Evolutionary conservation across 2,329 filamentous ascomycete genomes (phyloP).

Genomic region (Fulvia fulva): DNA sequence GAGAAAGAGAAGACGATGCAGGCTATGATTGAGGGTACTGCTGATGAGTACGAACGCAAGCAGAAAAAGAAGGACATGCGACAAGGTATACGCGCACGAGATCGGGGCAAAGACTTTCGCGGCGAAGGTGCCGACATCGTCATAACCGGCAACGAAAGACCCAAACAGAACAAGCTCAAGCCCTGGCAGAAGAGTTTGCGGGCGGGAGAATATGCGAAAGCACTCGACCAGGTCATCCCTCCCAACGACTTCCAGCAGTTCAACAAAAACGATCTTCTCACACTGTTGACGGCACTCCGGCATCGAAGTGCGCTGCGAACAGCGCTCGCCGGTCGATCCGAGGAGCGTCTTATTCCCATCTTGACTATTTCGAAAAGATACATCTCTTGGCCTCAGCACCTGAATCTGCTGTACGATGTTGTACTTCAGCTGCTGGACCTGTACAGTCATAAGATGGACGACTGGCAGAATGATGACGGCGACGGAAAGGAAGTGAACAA

Average conservation of each 20-base stretch:
- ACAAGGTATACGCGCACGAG: constrained; percentile 58
- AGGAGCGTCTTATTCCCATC: constrained; percentile 74
- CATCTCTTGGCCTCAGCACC: constrained; percentile 77
- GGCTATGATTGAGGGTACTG: constrained; percentile 70
- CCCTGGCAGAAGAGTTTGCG: constrained; percentile 83
- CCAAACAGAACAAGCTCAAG: constrained; percentile 59
- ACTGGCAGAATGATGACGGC: constrained; percentile 29
- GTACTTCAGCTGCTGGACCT: constrained; percentile 79
- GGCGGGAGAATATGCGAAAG: constrained; percentile 69
- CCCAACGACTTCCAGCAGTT: constrained; percentile 17
- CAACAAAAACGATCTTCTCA: constrained; percentile 53
- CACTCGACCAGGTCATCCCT: constrained; percentile 72
- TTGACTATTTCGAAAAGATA: constrained; percentile 77
- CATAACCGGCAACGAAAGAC: constrained; percentile 69
- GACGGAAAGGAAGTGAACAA: constrained; percentile 37
- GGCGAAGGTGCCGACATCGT: constrained; percentile 85
- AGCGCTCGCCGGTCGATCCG: constrained; percentile 76
- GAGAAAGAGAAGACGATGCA: constrained; percentile 83
- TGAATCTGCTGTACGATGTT: constrained; percentile 76
- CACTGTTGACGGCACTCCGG: constrained; percentile 75
- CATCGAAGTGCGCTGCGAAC: constrained; percentile 81
- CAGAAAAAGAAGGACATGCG: constrained; percentile 59
- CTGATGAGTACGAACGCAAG: constrained; percentile 72
- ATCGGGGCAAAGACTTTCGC: constrained; percentile 69
- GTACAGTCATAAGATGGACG: constrained; percentile 73